Evolutionary conservation across 768 basidiomycete species (phyloP).

Genomic region (Termitomyces eurrhizus): DNA sequence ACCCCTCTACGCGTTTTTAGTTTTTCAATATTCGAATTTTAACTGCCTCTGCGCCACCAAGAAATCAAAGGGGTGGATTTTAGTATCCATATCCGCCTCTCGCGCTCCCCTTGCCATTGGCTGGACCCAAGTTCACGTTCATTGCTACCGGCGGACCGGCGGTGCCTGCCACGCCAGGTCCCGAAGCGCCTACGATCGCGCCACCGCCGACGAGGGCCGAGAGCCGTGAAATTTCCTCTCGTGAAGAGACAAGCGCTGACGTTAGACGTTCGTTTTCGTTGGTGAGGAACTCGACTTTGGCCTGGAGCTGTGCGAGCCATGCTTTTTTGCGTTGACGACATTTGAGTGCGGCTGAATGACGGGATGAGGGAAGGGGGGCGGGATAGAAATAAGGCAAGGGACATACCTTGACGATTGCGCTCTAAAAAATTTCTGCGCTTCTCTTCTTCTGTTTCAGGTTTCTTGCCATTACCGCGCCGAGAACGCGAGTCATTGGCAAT

Average conservation of each 20-base stretch:
- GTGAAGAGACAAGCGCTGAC: conserved; percentile 77
- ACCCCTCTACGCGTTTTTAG: not conserved
- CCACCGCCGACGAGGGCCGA: conserved; percentile 67
- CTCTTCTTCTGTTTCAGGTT: conserved; percentile 96
- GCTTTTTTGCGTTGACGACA: conserved; percentile 99
- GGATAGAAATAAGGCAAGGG: not conserved
- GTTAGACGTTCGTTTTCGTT: conserved; percentile 95
- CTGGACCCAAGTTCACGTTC: conserved; percentile 3
- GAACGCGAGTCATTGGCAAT: not conserved
- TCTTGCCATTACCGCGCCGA: conserved; percentile 42
- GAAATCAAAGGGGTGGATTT: not conserved
- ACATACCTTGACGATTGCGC: conserved; percentile 91
- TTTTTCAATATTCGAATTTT: not conserved
- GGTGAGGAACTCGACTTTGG: conserved; percentile 88
- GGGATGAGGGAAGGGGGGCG: conserved; percentile 4
- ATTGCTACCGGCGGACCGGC: conserved; percentile 1
- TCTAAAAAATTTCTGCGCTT: conserved; percentile 96
- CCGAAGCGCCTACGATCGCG: conserved; percentile 43
- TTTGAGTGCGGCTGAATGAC: conserved; percentile 81
- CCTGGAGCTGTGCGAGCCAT: conserved; percentile 90
- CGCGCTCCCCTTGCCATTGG: conserved; percentile 1
- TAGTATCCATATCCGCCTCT: conserved; percentile 5
- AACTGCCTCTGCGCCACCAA: not conserved
- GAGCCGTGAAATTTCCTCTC: conserved; percentile 89
- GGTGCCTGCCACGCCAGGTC: conserved; percentile 22